Evolutionary conservation across 1,284 basidiomycete species (phyloP).

Genomic region (Irpex rosettiformis): DNA sequence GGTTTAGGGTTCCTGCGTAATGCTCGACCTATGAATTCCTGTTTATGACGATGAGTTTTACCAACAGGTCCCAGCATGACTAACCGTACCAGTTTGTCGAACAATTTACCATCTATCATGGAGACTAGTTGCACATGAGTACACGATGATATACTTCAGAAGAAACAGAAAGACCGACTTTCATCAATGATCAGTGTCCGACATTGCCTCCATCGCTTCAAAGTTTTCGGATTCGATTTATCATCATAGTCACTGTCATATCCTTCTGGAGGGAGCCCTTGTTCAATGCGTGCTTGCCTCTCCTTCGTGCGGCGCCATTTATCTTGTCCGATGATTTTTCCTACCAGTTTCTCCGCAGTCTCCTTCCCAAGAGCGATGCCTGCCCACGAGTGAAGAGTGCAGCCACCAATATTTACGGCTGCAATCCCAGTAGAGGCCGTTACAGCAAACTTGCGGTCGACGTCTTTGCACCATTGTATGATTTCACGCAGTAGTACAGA

Average conservation of each 20-base stretch:
- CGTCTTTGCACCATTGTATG: constrained; percentile 44
- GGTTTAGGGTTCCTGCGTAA: constrained; percentile 49
- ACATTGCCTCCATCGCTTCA: constrained; percentile 48
- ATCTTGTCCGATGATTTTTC: constrained; percentile 52
- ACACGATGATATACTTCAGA: background rate
- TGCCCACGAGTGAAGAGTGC: constrained; percentile 91
- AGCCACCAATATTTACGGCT: constrained; percentile 91
- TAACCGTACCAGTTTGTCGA: constrained; percentile 61
- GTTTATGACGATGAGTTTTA: background rate
- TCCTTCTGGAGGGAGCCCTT: constrained; percentile 7
- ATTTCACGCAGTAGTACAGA: constrained; percentile 92
- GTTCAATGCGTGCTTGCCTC: background rate
- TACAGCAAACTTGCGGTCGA: constrained; percentile 39
- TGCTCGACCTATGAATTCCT: constrained; percentile 47
- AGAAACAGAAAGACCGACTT: constrained; percentile 36
- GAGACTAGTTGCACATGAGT: constrained; percentile 37
- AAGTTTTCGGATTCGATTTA: constrained; percentile 11
- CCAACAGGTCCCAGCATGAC: background rate
- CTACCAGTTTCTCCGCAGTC: constrained; percentile 55
- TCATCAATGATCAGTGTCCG: constrained; percentile 70
- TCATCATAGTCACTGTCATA: constrained; percentile 8
- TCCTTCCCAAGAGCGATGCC: constrained; percentile 87
- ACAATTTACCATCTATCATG: constrained; percentile 54
- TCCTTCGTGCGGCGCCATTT: constrained; percentile 43
- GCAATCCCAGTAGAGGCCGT: constrained; percentile 86